Base-by-base conservation (phyloP, 2,329 filamentous ascomycete species). In the Trichoderma citrinoviride region DNA sequence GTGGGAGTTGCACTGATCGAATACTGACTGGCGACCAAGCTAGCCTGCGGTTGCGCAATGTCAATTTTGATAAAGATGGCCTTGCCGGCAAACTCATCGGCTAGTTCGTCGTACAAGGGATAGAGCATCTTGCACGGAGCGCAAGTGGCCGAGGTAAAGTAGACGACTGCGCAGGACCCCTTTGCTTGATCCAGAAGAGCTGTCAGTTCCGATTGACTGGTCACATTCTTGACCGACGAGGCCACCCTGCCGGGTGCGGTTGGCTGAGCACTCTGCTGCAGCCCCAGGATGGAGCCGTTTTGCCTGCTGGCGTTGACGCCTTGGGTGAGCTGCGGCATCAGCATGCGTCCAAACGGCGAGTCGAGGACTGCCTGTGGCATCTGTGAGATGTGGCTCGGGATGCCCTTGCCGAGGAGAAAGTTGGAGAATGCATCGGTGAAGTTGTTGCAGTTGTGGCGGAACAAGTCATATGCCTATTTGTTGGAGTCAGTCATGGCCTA, bases 391-490 rank as follows among this genome's bases (percentile, higher is more conserved):
- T 96, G 88, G 1, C 88, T 85, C 0, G 95, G 95, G 66, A 98
- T 98, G 3, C 92, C 91, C 70, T 88, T 90, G 23, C 95, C 94
- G 1, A 97, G 81, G 0, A 98, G 81, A 68, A 98, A 98, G 76
- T 91, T 95, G 68, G 92, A 82, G 69, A 98, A 89, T 67, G 97
- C 93, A 73, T 98, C 94, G 3, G 91, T 92, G 77, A 98, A 99
- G 77, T 97, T 97, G 79, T 98, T 99, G 81, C 94, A 98, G 75
- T 99, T 99, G 77, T 97, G 93, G 71, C 80, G 91, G 75, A 85
- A 97, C 5, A 97, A 80, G 73, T 97, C 92, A 73, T 98, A 98
- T 0, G 91, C 90, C 86, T 92, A 7, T 46, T 37, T 33, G 8
- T 5, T 21, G 4, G 27, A 46, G 19, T 62, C n/a, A 54, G 40